phyloP scores from a whole-genome alignment of 345 rosid species.

The Turritis glabra region DNA sequence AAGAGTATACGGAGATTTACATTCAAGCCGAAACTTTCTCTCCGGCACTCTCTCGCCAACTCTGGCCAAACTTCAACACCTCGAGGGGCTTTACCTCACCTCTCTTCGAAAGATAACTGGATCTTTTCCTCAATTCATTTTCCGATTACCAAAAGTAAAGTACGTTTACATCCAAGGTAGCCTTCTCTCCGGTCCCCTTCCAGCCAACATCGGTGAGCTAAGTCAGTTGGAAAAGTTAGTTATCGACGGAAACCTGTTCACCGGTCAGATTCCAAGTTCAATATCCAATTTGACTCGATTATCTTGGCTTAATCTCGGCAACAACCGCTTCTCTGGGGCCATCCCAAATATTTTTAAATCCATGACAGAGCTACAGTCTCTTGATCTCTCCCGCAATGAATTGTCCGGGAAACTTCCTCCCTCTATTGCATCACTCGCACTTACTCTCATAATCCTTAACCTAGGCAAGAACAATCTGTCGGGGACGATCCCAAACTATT shows the following conservation, averaged over 20 bases:
- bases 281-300: conserved; percentile 47
- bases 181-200: conserved; percentile 61
- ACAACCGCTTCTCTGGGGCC: conserved; percentile 54
- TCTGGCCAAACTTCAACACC: conserved; percentile 46
- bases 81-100: conserved; percentile 26
- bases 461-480: conserved; percentile 55
- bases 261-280: conserved; percentile 58
- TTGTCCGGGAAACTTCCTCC: conserved; percentile 56
- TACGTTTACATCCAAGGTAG: conserved; percentile 52
- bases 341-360: conserved; percentile 56
- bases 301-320: conserved; percentile 44
- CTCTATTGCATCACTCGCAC: conserved; percentile 49
- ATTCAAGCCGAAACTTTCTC: conserved; percentile 36
- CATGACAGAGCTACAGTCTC: conserved; percentile 39
- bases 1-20: conserved; percentile 14
- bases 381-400: conserved; percentile 51
- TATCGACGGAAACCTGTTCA: conserved; percentile 50
- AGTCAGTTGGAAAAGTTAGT: conserved; percentile 42
- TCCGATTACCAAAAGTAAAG: conserved; percentile 47
- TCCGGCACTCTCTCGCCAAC: conserved; percentile 64
- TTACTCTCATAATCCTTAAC: conserved; percentile 42
- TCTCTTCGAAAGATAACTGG: conserved; percentile 55
- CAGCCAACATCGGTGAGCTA: conserved; percentile 45
- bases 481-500: conserved; percentile 56
- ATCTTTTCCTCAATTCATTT: conserved; percentile 50